Conservation (phyloP, 1,139 yeast species). For the Zygoascus sp. region DNA sequence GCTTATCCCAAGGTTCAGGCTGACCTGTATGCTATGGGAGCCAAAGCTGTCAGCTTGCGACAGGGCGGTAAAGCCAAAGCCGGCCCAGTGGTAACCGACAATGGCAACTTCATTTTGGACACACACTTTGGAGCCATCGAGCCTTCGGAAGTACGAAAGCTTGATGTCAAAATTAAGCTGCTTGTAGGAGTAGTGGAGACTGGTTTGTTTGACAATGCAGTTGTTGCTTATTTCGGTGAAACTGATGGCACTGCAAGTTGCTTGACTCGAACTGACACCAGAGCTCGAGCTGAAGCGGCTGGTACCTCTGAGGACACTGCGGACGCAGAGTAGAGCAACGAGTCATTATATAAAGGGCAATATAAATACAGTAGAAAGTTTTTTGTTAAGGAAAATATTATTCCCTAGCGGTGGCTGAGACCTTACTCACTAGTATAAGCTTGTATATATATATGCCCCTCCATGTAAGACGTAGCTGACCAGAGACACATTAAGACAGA, state of each 20-base stretch:
- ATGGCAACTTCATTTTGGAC: slow-evolving; percentile 88
- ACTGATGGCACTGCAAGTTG: slow-evolving; percentile 57
- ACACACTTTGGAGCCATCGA: slow-evolving; percentile 86
- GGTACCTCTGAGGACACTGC: too few species aligned
- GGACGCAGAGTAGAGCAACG: too few species aligned
- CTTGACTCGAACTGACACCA: slow-evolving; percentile 8
- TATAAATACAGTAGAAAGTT: too few species aligned
- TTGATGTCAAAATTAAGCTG: slow-evolving; percentile 63
- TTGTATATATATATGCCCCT: too few species aligned
- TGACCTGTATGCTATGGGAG: slow-evolving; percentile 63
- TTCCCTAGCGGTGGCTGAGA: too few species aligned
- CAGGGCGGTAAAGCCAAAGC: slow-evolving; percentile 91
- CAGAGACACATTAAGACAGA: too few species aligned
- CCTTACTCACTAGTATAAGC: too few species aligned
- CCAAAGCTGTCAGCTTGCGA: slow-evolving; percentile 61
- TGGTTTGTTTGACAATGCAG: slow-evolving; percentile 77
- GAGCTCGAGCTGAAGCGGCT: too few species aligned
- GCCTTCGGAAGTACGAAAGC: slow-evolving; percentile 44
- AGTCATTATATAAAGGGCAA: too few species aligned
- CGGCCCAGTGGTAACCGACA: slow-evolving; percentile 97
- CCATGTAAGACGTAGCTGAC: too few species aligned
- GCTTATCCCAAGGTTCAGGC: slow-evolving; percentile 72
- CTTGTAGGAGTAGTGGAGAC: slow-evolving; percentile 96
- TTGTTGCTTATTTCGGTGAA: slow-evolving; percentile 84
- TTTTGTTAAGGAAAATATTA: too few species aligned